A percentile compares a stretch with the other conserved stretches of the same genome.
These are phyloP conservation scores for Ceratobasidium theobromae DNA, from an alignment of 1,284 basidiomycete species.

Conservation along the genomic window DNA sequence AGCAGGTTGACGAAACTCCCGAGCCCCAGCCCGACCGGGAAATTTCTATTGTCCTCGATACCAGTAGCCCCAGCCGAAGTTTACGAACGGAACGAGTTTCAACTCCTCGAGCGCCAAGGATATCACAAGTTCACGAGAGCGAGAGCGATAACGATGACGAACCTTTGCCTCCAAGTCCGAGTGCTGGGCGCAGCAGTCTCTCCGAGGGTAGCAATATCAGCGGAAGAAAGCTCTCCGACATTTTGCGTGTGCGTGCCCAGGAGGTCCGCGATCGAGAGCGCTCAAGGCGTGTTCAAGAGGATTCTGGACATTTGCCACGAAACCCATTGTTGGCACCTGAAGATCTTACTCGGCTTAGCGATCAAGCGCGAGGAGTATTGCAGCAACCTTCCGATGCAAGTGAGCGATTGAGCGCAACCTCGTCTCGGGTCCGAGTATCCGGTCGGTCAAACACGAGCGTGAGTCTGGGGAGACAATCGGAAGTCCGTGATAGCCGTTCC, in stretches of 20 bases:
- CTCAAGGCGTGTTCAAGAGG: not conserved
- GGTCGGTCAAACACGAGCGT: not conserved
- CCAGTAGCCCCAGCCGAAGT: not conserved
- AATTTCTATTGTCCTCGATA: not conserved
- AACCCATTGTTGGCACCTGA: too few species aligned
- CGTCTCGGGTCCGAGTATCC: not conserved
- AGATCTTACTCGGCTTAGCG: not conserved
- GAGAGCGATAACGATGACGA: not conserved
- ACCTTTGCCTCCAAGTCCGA: conserved; percentile 3
- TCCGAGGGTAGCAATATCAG: not conserved
- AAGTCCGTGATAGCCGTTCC: not conserved
- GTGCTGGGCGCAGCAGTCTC: conserved; percentile 8
- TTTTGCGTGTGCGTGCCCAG: not conserved
- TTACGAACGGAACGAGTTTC: conserved; percentile 11
- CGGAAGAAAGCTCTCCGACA: conserved; percentile 8
- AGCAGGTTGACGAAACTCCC: not conserved
- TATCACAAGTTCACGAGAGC: not conserved
- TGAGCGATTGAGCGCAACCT: not conserved
- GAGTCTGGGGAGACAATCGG: not conserved
- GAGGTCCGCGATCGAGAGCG: not conserved
- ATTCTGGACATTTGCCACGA: not conserved
- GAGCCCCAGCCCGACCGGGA: not conserved
- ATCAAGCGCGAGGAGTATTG: not conserved
- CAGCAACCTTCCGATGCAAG: not conserved
- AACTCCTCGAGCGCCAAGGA: not conserved